Percentiles rank a stretch among this genome's conserved stretches.
These are phyloP conservation scores for Citropsis articulata DNA, from an alignment of 345 rosid species.

Conservation along the genomic window DNA sequence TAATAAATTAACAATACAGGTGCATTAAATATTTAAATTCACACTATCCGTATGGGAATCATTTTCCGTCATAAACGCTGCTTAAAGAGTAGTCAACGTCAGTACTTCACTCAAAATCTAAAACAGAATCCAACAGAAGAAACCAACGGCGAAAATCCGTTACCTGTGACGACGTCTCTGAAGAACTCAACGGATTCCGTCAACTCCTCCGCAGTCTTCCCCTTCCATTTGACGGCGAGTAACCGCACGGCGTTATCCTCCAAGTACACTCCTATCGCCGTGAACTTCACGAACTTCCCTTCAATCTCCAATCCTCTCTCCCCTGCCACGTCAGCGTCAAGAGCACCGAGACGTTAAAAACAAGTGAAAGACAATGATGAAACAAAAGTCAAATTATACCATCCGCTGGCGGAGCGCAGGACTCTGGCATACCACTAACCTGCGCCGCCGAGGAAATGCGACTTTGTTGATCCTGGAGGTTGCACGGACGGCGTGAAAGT, in stretches of 20 bases:
- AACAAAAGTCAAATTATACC: neutral
- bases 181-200: constrained; percentile 63
- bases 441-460: constrained; percentile 83
- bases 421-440: constrained; percentile 28
- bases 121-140: neutral
- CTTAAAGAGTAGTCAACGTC: neutral
- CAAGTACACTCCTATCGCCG: constrained; percentile 77
- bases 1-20: too few species aligned
- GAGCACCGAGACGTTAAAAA: neutral
- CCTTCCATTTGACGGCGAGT: constrained; percentile 68
- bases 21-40: too few species aligned
- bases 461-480: constrained; percentile 62
- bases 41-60: too few species aligned
- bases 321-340: constrained; percentile 36
- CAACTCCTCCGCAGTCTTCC: constrained; percentile 53
- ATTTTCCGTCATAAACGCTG: too few species aligned
- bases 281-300: constrained; percentile 75
- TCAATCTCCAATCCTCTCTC: constrained; percentile 69
- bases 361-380: neutral
- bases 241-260: constrained; percentile 50
- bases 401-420: neutral
- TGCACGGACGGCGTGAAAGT: constrained; percentile 52
- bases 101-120: neutral
- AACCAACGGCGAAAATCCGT: neutral
- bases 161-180: constrained; percentile 81